These are phyloP conservation scores for Pythium dissotocum DNA, from an alignment of 352 stramenopile species.

Conservation along the genomic window DNA sequence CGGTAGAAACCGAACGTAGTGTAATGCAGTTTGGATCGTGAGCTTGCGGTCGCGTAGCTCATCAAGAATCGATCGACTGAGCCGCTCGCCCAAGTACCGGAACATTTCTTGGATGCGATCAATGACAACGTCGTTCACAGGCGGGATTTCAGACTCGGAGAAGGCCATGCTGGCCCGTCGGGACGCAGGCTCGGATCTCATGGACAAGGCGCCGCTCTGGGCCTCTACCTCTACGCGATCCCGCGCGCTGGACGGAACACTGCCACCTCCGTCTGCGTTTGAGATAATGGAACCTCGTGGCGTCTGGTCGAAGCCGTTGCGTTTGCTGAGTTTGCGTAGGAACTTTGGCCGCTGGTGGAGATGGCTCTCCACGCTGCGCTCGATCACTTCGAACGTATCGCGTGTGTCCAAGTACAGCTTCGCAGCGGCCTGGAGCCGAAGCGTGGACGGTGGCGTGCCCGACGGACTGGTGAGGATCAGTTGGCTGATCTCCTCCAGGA, in stretches of 20 bases:
- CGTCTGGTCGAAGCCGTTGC: slow-evolving; percentile 20
- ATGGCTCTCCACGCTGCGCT: slow-evolving; percentile 51
- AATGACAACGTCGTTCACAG: slow-evolving; percentile 43
- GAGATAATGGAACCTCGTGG: slow-evolving; percentile 20
- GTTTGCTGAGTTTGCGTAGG: slow-evolving; percentile 57
- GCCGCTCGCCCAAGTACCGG: slow-evolving; percentile 47
- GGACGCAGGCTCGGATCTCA: slow-evolving; percentile 4
- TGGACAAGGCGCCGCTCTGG: not conserved
- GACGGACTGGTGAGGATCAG: slow-evolving; percentile 30
- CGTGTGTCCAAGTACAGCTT: slow-evolving; percentile 79
- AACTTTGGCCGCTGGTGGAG: slow-evolving; percentile 43
- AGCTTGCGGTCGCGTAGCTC: slow-evolving; percentile 59
- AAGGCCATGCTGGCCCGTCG: slow-evolving; percentile 9
- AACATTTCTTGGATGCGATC: slow-evolving; percentile 80
- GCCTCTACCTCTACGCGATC: not conserved
- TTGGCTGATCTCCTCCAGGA: slow-evolving; percentile 73
- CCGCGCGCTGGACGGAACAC: slow-evolving; percentile 1
- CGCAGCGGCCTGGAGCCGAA: slow-evolving; percentile 50
- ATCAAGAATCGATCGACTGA: slow-evolving; percentile 48
- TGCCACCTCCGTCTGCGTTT: not conserved
- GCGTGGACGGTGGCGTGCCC: slow-evolving; percentile 29
- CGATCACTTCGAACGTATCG: slow-evolving; percentile 69
- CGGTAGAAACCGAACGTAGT: slow-evolving; percentile 71
- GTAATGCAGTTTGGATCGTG: slow-evolving; percentile 47
- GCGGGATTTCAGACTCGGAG: slow-evolving; percentile 1